Evolutionary conservation across 2,329 filamentous ascomycete species (phyloP).

Genomic region (Pseudogymnoascus verrucosus): DNA sequence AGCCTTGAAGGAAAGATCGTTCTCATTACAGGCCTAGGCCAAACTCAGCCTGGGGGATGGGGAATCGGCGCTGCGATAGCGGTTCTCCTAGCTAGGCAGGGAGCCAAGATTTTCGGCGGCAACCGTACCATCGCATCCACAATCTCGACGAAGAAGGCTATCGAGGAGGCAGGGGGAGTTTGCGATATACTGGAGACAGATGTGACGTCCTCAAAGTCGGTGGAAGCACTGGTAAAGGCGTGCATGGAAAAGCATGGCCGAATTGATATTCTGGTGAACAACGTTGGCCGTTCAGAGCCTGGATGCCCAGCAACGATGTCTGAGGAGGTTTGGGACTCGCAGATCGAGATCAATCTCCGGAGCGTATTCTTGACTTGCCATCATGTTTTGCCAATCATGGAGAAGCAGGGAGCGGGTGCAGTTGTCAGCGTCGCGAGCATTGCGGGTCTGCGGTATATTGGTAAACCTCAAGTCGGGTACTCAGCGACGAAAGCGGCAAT

Average conservation of each 20-base stretch:
- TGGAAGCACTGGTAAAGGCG: slow-evolving; percentile 42
- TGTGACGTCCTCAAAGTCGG: slow-evolving; percentile 43
- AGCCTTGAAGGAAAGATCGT: slow-evolving; percentile 33
- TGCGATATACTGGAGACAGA: slow-evolving; percentile 39
- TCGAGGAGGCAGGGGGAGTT: slow-evolving; percentile 27
- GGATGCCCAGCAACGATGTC: slow-evolving; percentile 40
- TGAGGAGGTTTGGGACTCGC: slow-evolving; percentile 42
- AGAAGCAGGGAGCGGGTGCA: slow-evolving; percentile 34
- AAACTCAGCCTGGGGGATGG: slow-evolving; percentile 37
- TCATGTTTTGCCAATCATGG: slow-evolving; percentile 44
- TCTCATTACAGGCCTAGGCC: slow-evolving; percentile 36
- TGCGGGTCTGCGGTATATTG: slow-evolving; percentile 42
- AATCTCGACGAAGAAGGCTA: slow-evolving; percentile 31
- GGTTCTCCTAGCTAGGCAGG: slow-evolving; percentile 36
- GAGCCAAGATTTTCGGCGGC: slow-evolving; percentile 40
- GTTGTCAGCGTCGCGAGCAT: slow-evolving; percentile 43
- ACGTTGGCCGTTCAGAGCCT: slow-evolving; percentile 48
- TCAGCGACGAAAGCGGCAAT: slow-evolving; percentile 41
- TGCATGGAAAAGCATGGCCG: slow-evolving; percentile 43
- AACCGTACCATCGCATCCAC: slow-evolving; percentile 36
- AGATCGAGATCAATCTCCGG: slow-evolving; percentile 46
- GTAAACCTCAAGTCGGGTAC: slow-evolving; percentile 44
- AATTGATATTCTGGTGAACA: slow-evolving; percentile 52
- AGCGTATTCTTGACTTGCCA: slow-evolving; percentile 45
- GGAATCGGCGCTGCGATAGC: slow-evolving; percentile 42